A percentile compares a stretch with the other conserved stretches of the same genome.
Conservation (phyloP, 169 alveolate species). For the Plasmodium ovale region DNA sequence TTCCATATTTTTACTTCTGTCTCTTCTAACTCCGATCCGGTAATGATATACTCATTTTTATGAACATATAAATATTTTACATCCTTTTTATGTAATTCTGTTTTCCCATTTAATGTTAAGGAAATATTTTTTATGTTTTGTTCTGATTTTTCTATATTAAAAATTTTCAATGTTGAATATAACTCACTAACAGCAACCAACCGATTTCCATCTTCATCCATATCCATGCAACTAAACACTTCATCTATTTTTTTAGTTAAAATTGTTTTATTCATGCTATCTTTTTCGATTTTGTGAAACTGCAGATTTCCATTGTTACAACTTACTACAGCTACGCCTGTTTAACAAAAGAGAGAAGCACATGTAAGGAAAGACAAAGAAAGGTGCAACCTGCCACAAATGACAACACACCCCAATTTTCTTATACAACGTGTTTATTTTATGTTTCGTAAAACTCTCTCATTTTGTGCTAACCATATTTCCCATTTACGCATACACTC, state of each 20-base stretch:
- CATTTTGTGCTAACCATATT: constrained; percentile 21
- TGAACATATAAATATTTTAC: constrained; percentile 32
- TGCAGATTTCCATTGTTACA: constrained; percentile 35
- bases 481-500: constrained; percentile 43
- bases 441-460: not conserved
- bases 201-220: constrained; percentile 22
- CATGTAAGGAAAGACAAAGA: not conserved
- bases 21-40: constrained; percentile 37
- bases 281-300: constrained; percentile 25
- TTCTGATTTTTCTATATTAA: constrained; percentile 24
- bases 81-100: constrained; percentile 17
- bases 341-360: not conserved
- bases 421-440: too few species aligned
- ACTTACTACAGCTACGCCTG: constrained; percentile 15
- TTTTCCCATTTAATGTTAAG: constrained; percentile 4
- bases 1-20: constrained; percentile 46
- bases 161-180: constrained; percentile 17
- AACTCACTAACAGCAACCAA: constrained; percentile 21
- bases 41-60: constrained; percentile 19
- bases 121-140: constrained; percentile 4
- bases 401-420: too few species aligned
- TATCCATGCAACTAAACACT: constrained; percentile 37
- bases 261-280: not conserved
- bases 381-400: too few species aligned
- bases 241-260: constrained; percentile 18